phyloP scores from a whole-genome alignment of 2,329 filamentous ascomycete species.

The Paracamarosporium sp. region DNA sequence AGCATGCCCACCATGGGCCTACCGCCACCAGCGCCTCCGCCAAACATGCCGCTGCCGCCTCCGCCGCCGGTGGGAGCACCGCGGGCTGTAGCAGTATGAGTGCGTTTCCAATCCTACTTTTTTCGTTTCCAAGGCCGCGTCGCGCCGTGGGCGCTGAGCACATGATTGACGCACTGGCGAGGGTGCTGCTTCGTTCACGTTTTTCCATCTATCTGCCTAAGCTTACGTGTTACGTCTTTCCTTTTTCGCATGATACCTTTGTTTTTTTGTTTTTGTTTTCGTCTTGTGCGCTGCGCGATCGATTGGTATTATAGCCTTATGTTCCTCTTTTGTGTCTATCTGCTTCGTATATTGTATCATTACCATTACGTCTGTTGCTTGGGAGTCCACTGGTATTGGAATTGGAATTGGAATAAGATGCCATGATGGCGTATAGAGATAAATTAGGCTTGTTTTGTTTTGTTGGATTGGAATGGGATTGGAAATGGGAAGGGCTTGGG shows the following conservation, averaged over 20 bases:
- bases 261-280: background rate
- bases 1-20: conserved; percentile 50
- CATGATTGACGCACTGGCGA: background rate
- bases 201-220: background rate
- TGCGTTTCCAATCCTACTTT: background rate
- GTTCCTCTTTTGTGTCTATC: background rate
- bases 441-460: too few relatives aligned
- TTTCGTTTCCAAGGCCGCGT: background rate
- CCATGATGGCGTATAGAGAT: too few relatives aligned
- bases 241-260: conserved; percentile 2
- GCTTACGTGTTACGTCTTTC: conserved; percentile 1
- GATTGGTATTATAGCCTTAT: background rate
- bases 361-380: too few relatives aligned
- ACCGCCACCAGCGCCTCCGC: conserved; percentile 55
- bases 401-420: too few relatives aligned
- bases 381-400: too few relatives aligned
- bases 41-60: conserved; percentile 53
- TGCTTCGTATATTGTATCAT: background rate
- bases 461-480: too few relatives aligned
- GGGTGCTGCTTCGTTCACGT: too few relatives aligned
- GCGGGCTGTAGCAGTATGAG: conserved; percentile 11
- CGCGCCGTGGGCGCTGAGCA: background rate
- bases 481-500: too few relatives aligned
- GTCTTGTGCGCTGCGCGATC: too few relatives aligned
- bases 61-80: conserved; percentile 31